phyloP scores from a whole-genome alignment of 306 rosid genomes.

The Acacia crassicarpa region DNA sequence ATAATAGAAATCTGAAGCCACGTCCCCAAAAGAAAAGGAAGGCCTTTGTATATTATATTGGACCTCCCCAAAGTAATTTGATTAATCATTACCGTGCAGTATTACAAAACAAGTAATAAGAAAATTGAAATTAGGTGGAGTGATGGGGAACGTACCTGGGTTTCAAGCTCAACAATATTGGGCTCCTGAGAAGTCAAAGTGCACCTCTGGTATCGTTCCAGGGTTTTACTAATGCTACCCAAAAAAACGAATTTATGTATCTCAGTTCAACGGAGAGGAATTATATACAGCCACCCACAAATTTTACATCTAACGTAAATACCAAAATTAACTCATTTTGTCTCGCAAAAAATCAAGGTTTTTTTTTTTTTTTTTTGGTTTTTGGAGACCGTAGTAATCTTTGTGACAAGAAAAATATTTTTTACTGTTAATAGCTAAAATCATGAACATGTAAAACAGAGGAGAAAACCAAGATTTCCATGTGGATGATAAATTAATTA shows the following conservation, averaged over 20 bases:
- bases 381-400: background rate
- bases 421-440: background rate
- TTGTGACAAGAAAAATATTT: background rate
- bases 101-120: background rate
- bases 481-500: background rate
- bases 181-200: slow-evolving; percentile 61
- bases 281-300: background rate
- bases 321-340: background rate
- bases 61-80: background rate
- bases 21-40: background rate
- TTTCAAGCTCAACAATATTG: slow-evolving; percentile 45
- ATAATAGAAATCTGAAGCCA: background rate
- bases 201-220: slow-evolving; percentile 79
- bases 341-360: background rate
- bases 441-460: background rate
- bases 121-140: background rate
- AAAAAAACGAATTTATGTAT: background rate
- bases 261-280: background rate
- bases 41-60: background rate
- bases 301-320: background rate
- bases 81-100: background rate
- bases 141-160: slow-evolving; percentile 53
- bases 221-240: slow-evolving; percentile 53
- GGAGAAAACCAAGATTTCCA: background rate
- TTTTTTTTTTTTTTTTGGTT: too few species aligned